Conservation (phyloP, 805 yeast genomes). For the Debaryomyces tyrocola region DNA sequence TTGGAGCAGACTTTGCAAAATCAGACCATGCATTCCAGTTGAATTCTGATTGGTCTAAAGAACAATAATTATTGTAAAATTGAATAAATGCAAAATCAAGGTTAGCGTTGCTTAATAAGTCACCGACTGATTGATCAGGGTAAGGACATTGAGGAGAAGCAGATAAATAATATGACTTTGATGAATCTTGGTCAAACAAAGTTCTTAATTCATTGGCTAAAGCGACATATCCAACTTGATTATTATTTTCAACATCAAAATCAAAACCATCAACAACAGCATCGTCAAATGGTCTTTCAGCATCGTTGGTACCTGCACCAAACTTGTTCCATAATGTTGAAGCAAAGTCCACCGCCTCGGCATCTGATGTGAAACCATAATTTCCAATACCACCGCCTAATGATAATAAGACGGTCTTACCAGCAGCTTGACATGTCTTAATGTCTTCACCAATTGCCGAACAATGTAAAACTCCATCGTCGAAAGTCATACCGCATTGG, state of each 20-base stretch:
- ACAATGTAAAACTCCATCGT: constrained; percentile 41
- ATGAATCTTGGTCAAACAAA: constrained; percentile 17
- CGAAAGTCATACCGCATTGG: constrained; percentile 23
- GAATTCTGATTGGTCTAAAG: constrained; percentile 47
- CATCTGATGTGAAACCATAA: constrained; percentile 52
- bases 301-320: constrained; percentile 26
- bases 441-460: constrained; percentile 55
- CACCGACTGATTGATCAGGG: constrained; percentile 58
- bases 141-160: constrained; percentile 93
- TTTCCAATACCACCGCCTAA: constrained; percentile 45
- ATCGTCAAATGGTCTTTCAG: constrained; percentile 23
- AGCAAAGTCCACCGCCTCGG: constrained; percentile 57
- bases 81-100: constrained; percentile 84
- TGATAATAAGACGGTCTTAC: constrained; percentile 73
- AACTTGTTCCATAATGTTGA: constrained; percentile 34
- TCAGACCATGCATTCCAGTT: constrained; percentile 70
- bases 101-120: constrained; percentile 44
- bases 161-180: constrained; percentile 68
- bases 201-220: constrained; percentile 26
- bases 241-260: constrained; percentile 27
- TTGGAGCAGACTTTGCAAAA: constrained; percentile 58
- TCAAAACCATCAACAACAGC: constrained; percentile 35
- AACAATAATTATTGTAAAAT: constrained; percentile 85
- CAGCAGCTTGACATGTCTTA: constrained; percentile 65
- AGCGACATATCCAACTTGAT: constrained; percentile 22